These are phyloP conservation scores for Claviceps purpurea DNA, from an alignment of 2,329 filamentous ascomycete species.

Conservation along the genomic window DNA sequence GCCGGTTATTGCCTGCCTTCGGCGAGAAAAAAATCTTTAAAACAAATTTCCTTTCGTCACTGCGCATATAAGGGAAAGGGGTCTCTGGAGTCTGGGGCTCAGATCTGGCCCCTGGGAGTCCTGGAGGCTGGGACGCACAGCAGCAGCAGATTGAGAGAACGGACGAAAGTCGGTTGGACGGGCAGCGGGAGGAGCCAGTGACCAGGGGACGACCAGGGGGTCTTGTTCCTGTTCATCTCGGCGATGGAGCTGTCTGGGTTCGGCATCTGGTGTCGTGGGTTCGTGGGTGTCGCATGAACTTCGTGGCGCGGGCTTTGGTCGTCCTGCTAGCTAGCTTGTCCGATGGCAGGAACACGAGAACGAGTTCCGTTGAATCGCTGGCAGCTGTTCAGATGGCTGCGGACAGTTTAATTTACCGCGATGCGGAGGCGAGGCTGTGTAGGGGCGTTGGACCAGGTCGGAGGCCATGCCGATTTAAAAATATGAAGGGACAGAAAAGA, in stretches of 20 bases:
- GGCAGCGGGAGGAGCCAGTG: background rate
- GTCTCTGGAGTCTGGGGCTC: background rate
- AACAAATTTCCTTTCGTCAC: background rate
- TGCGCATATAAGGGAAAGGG: background rate
- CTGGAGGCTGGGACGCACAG: background rate
- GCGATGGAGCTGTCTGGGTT: background rate
- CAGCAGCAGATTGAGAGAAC: background rate
- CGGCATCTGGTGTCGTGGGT: background rate
- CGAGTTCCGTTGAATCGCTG: too few relatives aligned
- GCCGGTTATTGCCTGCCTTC: background rate
- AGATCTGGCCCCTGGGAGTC: background rate
- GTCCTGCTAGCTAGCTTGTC: too few relatives aligned
- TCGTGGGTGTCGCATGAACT: background rate
- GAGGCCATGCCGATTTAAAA: background rate
- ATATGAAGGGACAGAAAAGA: background rate
- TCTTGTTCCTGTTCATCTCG: too few relatives aligned
- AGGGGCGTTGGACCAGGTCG: background rate
- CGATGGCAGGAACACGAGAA: too few relatives aligned
- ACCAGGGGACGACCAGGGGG: too few relatives aligned
- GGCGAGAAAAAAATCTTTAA: background rate
- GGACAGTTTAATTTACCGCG: background rate
- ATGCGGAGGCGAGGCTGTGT: background rate
- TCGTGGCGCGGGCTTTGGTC: background rate
- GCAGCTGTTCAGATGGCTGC: too few relatives aligned
- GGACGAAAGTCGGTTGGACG: background rate